Evolutionary conservation across 2,329 filamentous ascomycete genomes (phyloP).

Genomic region (Dactylellina sp.): DNA sequence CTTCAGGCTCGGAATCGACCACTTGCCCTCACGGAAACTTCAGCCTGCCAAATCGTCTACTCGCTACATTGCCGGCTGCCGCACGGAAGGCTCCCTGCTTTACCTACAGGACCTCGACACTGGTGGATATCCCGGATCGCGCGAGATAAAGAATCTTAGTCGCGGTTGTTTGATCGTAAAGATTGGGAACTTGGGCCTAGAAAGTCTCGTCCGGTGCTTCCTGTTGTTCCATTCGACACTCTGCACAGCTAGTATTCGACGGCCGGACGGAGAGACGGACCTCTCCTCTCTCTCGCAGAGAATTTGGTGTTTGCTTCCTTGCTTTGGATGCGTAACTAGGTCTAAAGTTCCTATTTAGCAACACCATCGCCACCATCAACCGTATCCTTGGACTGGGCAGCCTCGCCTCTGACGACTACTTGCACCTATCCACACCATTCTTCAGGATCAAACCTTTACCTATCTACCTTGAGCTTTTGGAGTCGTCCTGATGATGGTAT

Average conservation of each 20-base stretch:
- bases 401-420: conserved; percentile 15
- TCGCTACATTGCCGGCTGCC: neutral
- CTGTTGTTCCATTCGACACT: neutral
- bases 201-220: conserved; percentile 19
- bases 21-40: conserved; percentile 18
- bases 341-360: neutral
- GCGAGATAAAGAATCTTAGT: conserved; percentile 41
- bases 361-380: conserved; percentile 21
- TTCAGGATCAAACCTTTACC: neutral
- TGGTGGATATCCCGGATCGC: conserved; percentile 8
- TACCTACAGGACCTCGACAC: conserved; percentile 3
- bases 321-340: conserved; percentile 22
- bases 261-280: neutral
- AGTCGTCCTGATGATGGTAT: conserved; percentile 39
- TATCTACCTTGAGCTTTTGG: conserved; percentile 1
- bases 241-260: conserved; percentile 14
- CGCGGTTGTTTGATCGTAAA: conserved; percentile 43
- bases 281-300: neutral
- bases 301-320: conserved; percentile 31
- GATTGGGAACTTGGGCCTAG: conserved; percentile 1
- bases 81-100: neutral
- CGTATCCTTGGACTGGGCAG: conserved; percentile 3
- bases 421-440: neutral
- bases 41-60: neutral
- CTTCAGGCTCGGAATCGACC: conserved; percentile 29